These are phyloP conservation scores for Vanilla planifolia DNA, from an alignment of 106 monocot genomes.

Conservation along the genomic window DNA sequence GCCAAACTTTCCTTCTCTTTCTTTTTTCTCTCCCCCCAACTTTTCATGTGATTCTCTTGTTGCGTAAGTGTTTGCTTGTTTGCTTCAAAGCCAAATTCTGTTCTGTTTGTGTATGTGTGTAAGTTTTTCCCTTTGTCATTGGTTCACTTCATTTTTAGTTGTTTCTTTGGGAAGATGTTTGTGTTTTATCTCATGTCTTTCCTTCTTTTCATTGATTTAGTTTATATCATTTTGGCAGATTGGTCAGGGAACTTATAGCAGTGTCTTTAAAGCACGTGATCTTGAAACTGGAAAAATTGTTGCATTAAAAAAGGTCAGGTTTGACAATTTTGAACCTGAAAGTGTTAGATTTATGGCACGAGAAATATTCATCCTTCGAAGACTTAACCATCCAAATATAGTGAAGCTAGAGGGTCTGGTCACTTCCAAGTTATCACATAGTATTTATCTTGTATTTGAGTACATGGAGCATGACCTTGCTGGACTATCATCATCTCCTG, in stretches of 20 bases:
- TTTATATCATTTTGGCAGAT: slow-evolving; percentile 25
- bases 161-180: too few species aligned
- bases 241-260: slow-evolving; percentile 95
- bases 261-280: slow-evolving; percentile 79
- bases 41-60: too few species aligned
- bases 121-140: too few species aligned
- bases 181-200: too few species aligned
- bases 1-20: too few species aligned
- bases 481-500: slow-evolving; percentile 59
- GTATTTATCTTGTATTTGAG: slow-evolving; percentile 87
- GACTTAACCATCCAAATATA: slow-evolving; percentile 82
- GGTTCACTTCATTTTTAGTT: too few species aligned
- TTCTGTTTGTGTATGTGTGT: too few species aligned
- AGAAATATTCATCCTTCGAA: slow-evolving; percentile 83
- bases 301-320: slow-evolving; percentile 89
- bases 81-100: too few species aligned
- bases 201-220: background rate
- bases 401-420: slow-evolving; percentile 70
- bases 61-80: too few species aligned
- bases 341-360: slow-evolving; percentile 89
- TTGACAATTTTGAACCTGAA: slow-evolving; percentile 85
- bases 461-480: slow-evolving; percentile 97
- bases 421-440: slow-evolving; percentile 55
- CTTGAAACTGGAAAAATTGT: slow-evolving; percentile 65
- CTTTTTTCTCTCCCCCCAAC: too few species aligned